phyloP scores from a whole-genome alignment of 306 rosid species.

The Castanea crenata region DNA sequence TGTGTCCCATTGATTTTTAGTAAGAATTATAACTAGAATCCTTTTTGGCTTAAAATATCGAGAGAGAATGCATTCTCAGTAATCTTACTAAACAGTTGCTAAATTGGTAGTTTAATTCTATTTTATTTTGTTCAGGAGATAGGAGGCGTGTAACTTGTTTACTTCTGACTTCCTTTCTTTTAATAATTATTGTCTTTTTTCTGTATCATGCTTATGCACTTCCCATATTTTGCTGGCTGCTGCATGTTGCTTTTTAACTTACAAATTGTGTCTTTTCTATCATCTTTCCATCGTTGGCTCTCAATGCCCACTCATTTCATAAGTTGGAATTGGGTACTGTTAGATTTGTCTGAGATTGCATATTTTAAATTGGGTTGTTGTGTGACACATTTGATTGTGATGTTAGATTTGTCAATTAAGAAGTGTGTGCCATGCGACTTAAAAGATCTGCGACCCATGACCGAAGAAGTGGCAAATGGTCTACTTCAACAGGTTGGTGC shows the following conservation, averaged over 20 bases:
- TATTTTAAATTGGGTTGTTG: neutral
- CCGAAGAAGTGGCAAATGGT: conserved; percentile 50
- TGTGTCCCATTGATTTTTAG: too few species aligned
- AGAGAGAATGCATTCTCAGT: too few species aligned
- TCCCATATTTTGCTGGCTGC: neutral
- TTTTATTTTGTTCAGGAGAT: too few species aligned
- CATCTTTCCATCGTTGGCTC: neutral
- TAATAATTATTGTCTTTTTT: neutral
- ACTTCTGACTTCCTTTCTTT: too few species aligned
- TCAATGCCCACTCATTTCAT: neutral
- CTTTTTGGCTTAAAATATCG: too few species aligned
- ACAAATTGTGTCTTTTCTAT: neutral
- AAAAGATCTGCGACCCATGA: conserved; percentile 76
- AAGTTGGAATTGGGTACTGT: neutral
- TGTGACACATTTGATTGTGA: neutral
- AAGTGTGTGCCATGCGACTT: conserved; percentile 72
- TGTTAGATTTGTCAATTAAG: conserved; percentile 55
- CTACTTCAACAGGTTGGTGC: conserved; percentile 56
- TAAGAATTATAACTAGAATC: too few species aligned
- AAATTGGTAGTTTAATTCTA: neutral
- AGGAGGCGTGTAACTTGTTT: too few species aligned
- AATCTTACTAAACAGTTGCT: too few species aligned
- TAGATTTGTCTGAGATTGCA: neutral
- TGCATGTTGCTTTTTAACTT: neutral
- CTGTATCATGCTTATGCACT: neutral